These are phyloP conservation scores for Scutellaria barbata DNA, from an alignment of 257 asterid species.

Conservation along the genomic window DNA sequence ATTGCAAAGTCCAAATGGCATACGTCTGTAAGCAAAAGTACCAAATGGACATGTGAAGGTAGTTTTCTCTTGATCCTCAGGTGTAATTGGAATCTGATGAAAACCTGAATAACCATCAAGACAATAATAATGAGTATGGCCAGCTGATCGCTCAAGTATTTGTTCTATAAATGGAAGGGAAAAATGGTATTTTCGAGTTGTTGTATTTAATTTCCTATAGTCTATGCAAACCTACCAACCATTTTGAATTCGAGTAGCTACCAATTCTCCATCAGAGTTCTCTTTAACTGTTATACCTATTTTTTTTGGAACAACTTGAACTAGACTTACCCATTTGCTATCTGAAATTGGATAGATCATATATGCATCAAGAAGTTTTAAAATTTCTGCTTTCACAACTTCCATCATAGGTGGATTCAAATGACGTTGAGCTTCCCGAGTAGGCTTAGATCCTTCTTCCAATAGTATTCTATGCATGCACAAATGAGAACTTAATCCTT, in stretches of 20 bases:
- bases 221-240: too few relatives aligned
- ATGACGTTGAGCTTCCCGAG: background rate
- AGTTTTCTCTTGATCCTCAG: conserved; percentile 23
- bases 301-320: background rate
- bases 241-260: too few relatives aligned
- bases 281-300: too few relatives aligned
- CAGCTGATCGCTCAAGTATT: conserved; percentile 18
- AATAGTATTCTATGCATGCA: too few relatives aligned
- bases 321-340: background rate
- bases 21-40: background rate
- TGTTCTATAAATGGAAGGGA: conserved; percentile 29
- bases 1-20: too few relatives aligned
- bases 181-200: conserved; percentile 29
- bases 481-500: too few relatives aligned
- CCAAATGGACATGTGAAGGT: conserved; percentile 24
- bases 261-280: too few relatives aligned
- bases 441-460: too few relatives aligned
- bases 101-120: conserved; percentile 29
- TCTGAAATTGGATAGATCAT: background rate
- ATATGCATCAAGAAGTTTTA: background rate
- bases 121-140: conserved; percentile 6
- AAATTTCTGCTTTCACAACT: too few relatives aligned
- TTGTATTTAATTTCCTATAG: background rate
- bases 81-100: conserved; percentile 19
- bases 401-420: background rate